A percentile compares a stretch with the other conserved stretches of the same genome.
Evolutionary conservation across 331 rosid species (phyloP).

Genomic region (Pyrus hybrid): DNA sequence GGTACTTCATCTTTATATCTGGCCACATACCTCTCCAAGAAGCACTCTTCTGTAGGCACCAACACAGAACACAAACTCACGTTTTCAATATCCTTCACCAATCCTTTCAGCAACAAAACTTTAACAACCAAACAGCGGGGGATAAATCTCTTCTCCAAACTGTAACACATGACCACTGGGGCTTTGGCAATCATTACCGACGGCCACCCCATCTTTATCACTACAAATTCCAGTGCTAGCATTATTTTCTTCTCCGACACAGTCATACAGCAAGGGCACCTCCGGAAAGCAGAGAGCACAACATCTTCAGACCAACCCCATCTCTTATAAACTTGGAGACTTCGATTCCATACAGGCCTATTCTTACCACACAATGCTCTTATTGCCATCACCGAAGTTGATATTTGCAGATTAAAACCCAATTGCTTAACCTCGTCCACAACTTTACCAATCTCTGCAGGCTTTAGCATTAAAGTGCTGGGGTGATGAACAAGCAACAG

Average conservation of each 20-base stretch:
- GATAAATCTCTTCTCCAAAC: slow-evolving; percentile 12
- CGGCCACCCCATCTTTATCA: not conserved
- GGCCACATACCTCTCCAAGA: slow-evolving; percentile 18
- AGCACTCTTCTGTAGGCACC: not conserved
- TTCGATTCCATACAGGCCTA: not conserved
- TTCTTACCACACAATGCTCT: not conserved
- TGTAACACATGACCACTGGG: not conserved
- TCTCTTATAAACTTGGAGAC: not conserved
- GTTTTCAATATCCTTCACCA: not conserved
- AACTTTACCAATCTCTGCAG: not conserved
- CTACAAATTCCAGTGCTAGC: slow-evolving; percentile 19
- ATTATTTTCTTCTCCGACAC: slow-evolving; percentile 24
- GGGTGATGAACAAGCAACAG: not conserved
- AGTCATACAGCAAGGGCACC: slow-evolving; percentile 10
- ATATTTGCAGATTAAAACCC: not conserved
- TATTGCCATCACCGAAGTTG: not conserved
- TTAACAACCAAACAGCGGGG: slow-evolving; percentile 4
- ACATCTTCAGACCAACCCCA: not conserved
- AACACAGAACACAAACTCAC: not conserved
- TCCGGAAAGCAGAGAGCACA: not conserved
- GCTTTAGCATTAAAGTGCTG: not conserved
- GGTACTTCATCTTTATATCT: slow-evolving; percentile 1
- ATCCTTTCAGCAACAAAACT: not conserved
- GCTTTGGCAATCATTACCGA: not conserved
- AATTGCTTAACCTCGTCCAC: not conserved